Conservation (phyloP, 108 stramenopile species). For the Asterionellopsis glacialis region DNA sequence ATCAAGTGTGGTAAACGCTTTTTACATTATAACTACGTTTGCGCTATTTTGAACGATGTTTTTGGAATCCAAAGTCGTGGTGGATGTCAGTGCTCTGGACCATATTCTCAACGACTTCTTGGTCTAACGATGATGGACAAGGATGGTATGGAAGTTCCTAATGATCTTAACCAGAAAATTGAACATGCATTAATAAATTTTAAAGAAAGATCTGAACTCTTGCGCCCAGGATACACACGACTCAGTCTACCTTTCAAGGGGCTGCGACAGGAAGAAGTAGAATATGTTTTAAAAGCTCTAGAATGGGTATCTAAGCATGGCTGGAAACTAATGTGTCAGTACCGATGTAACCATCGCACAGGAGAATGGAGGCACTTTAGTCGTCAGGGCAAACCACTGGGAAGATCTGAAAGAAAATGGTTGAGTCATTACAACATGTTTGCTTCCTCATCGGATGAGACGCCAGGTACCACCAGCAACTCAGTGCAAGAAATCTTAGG, state of each 20-base stretch:
- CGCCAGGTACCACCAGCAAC: neutral
- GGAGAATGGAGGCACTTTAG: constrained; percentile 83
- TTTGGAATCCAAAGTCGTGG: constrained; percentile 96
- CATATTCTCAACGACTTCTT: constrained; percentile 80
- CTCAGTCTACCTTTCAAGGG: constrained; percentile 82
- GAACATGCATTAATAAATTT: constrained; percentile 80
- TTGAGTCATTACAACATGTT: constrained; percentile 65
- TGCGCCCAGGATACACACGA: constrained; percentile 92
- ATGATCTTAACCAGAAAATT: constrained; percentile 52
- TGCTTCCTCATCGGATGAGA: neutral
- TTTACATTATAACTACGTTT: constrained; percentile 97
- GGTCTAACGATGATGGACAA: constrained; percentile 46
- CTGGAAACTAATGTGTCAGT: constrained; percentile 85
- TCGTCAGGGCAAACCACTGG: constrained; percentile 76
- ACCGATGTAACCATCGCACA: constrained; percentile 84
- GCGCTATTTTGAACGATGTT: constrained; percentile 94
- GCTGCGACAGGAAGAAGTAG: constrained; percentile 64
- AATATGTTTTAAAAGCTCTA: constrained; percentile 88
- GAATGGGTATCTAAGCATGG: constrained; percentile 88
- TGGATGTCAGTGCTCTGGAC: constrained; percentile 94
- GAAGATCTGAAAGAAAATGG: constrained; percentile 65
- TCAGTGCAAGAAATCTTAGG: constrained; percentile 19
- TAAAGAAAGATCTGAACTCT: constrained; percentile 73
- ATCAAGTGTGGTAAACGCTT: constrained; percentile 70
- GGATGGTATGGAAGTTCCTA: constrained; percentile 25